Conservation (phyloP, 495 filamentous ascomycete genomes). For the Annulohypoxylon maeteangense region DNA sequence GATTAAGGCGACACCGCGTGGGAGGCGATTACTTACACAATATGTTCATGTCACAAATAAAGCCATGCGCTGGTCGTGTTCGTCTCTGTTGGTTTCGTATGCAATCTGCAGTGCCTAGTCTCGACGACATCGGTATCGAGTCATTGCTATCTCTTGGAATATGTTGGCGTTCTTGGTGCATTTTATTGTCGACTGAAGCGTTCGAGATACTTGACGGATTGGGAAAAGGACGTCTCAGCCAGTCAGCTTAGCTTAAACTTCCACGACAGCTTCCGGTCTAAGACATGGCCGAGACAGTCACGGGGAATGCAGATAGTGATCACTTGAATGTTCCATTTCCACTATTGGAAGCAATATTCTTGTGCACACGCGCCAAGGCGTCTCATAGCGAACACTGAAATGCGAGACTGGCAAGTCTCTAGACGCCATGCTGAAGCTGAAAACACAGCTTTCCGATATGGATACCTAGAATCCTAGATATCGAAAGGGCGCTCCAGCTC, state of each 20-base stretch:
- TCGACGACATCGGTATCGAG: neutral
- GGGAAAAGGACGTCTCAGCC: neutral
- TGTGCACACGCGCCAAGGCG: slow-evolving; percentile 9
- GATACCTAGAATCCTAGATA: neutral
- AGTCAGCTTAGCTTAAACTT: neutral
- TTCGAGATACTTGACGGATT: neutral
- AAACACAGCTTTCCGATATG: slow-evolving; percentile 3
- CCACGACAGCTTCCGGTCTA: slow-evolving; percentile 18
- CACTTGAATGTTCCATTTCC: slow-evolving; percentile 5
- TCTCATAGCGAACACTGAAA: neutral
- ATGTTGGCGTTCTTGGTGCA: neutral
- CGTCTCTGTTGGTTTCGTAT: slow-evolving; percentile 1
- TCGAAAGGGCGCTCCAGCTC: slow-evolving; percentile 17
- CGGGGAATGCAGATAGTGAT: slow-evolving; percentile 7
- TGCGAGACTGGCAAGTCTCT: neutral
- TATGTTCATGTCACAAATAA: slow-evolving; percentile 24
- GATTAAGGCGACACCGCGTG: neutral
- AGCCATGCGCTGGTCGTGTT: neutral
- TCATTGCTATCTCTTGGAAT: neutral
- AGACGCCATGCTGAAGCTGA: neutral
- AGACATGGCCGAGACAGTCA: slow-evolving; percentile 28
- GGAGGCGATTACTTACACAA: slow-evolving; percentile 28
- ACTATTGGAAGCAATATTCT: slow-evolving; percentile 16
- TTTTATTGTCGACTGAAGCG: neutral
- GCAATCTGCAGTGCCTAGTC: neutral